Evolutionary conservation across 2,329 filamentous ascomycete species (phyloP).

Genomic region (Sclerotinia nivalis): DNA sequence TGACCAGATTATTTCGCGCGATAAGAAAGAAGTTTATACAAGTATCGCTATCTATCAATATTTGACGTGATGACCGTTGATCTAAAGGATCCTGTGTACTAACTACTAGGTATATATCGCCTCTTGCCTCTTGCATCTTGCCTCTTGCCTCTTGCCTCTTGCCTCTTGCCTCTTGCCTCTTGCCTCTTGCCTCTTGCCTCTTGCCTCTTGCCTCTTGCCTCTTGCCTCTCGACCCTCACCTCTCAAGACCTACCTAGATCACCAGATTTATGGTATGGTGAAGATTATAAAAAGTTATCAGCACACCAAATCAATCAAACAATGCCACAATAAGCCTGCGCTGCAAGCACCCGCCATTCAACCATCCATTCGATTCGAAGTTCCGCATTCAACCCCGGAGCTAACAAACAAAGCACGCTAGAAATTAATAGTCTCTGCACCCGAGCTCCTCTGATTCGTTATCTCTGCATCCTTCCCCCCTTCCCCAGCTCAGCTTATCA

Average conservation of each 20-base stretch:
- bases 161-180: too few species aligned
- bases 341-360: not conserved
- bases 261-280: not conserved
- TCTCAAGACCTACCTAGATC: not conserved
- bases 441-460: not conserved
- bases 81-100: not conserved
- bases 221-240: too few species aligned
- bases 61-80: conserved; percentile 11
- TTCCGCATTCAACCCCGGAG: not conserved
- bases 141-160: too few species aligned
- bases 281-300: not conserved
- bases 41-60: not conserved
- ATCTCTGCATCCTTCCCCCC: not conserved
- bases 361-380: not conserved
- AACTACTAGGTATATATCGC: too few species aligned
- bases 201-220: too few species aligned
- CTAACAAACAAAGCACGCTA: not conserved
- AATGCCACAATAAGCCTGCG: not conserved
- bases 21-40: too few species aligned
- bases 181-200: too few species aligned
- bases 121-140: too few species aligned
- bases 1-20: not conserved
- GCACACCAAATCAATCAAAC: not conserved
- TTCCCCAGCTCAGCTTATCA: conserved; percentile 15
- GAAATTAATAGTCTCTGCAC: not conserved